phyloP scores from a whole-genome alignment of 495 filamentous ascomycete genomes.

The Podospora appendiculata region DNA sequence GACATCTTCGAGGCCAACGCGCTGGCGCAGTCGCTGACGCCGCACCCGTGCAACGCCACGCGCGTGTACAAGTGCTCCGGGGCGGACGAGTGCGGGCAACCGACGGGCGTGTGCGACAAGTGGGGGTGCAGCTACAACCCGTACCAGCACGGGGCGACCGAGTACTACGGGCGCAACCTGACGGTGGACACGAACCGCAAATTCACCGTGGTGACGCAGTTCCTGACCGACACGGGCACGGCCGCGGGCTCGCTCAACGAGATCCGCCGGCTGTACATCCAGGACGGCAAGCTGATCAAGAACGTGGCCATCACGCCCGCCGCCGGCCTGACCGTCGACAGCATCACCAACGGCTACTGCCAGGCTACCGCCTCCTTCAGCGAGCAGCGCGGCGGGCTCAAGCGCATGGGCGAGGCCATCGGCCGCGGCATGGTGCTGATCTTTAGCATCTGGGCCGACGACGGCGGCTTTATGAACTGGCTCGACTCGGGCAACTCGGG shows the following conservation, averaged over 20 bases:
- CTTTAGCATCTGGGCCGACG: conserved; percentile 56
- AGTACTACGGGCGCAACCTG: conserved; percentile 47
- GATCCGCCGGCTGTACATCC: conserved; percentile 58
- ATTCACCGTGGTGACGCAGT: conserved; percentile 64
- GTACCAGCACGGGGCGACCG: conserved; percentile 45
- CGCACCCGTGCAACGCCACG: conserved; percentile 51
- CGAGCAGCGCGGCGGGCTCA: conserved; percentile 43
- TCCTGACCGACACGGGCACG: conserved; percentile 44
- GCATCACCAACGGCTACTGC: conserved; percentile 4
- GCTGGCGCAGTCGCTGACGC: conserved; percentile 49
- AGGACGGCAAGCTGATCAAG: conserved; percentile 49
- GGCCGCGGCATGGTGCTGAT: conserved; percentile 54
- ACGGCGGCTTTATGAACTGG: conserved; percentile 52
- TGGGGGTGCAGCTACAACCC: conserved; percentile 34
- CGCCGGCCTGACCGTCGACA: not conserved
- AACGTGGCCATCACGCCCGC: conserved; percentile 1
- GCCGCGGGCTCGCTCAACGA: conserved; percentile 42
- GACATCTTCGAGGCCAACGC: conserved; percentile 68
- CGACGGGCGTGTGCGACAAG: conserved; percentile 47
- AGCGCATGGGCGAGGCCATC: conserved; percentile 49
- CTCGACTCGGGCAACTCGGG: conserved; percentile 48
- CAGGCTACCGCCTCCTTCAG: conserved; percentile 3
- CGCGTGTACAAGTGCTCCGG: conserved; percentile 38
- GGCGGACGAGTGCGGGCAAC: conserved; percentile 31
- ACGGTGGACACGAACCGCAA: conserved; percentile 50